Base-by-base conservation (phyloP, 257 asterid genomes). In the Leptodermis oblonga region DNA sequence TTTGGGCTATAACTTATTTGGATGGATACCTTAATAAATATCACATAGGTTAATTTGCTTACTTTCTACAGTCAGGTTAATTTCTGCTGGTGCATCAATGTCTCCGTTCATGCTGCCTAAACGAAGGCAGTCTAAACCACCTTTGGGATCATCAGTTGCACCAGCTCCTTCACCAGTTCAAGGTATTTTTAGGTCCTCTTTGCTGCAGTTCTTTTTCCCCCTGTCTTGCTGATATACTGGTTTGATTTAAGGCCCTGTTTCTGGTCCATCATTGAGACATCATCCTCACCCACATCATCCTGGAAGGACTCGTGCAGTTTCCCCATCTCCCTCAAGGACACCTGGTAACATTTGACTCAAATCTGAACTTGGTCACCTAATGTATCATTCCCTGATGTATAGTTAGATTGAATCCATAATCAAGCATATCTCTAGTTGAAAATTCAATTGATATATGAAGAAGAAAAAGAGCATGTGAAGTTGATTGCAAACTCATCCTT, bases 311-410 rank as follows among this genome's bases (percentile, higher is more conserved):
- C 90, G 7, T 64, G 80, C 80, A 58, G 69, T 81, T 77, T 85
- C 99, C 73, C 97, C 97, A 53, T 77, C 96, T 78, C 96, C 95
- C 39, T 78, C 90, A 25, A 67, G 83, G 72, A 69, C 82, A 76
- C 81, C 86, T 62, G 97, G 99, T 90, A 86, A 61, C 74, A 14
- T 70, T 78, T 56, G 67, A 63, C 68, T 7, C 22, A 41, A 25
- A 45, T 51, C 37, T 62, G 34, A 49, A 23, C 69, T 33, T 43
- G 15, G 15, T 30, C 51, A 7, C 39, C 52, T 66, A 55, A 31
- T 18, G 9, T 22, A 45, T 55, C n/a, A 13, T 20, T 41, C 59
- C 42, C 67, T 43, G 4, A 10, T 30, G 3, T 34, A 37, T 1
- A 45, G 6, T 26, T 13, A 41, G 6, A 13, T 11, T 63, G 23